Evolutionary conservation across 257 asterid species (phyloP).

Genomic region (Salvia miltiorrhiza): DNA sequence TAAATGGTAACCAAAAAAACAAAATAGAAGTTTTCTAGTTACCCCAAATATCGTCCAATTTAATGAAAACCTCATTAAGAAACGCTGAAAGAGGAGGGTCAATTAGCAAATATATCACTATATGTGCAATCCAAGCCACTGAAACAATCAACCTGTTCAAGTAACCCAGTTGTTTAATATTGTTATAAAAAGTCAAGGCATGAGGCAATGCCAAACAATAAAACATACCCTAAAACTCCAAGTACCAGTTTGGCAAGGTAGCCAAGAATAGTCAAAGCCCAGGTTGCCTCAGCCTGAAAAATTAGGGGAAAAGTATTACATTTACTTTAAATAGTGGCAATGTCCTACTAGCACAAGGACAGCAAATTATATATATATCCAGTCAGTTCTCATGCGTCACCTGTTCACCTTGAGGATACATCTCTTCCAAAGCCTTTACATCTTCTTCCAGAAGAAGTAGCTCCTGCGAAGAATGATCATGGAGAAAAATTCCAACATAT

Average conservation of each 20-base stretch:
- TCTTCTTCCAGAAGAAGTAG: conserved; percentile 86
- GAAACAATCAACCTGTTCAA: conserved; percentile 82
- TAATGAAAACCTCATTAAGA: conserved; percentile 81
- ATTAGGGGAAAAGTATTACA: conserved; percentile 9
- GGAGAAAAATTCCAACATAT: not conserved
- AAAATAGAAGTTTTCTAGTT: conserved; percentile 14
- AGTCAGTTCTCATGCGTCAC: conserved; percentile 35
- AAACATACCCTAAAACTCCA: conserved; percentile 73
- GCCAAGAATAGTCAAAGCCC: conserved; percentile 93
- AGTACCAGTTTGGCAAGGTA: conserved; percentile 78
- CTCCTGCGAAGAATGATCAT: conserved; percentile 48
- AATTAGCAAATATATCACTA: conserved; percentile 73
- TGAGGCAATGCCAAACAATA: not conserved
- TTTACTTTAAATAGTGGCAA: not conserved
- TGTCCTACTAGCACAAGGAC: not conserved
- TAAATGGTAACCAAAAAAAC: conserved; percentile 13
- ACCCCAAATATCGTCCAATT: conserved; percentile 90
- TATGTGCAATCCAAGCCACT: conserved; percentile 90
- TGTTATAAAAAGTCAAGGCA: conserved; percentile 2
- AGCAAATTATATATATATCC: not conserved
- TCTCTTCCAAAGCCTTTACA: conserved; percentile 85
- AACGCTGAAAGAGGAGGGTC: conserved; percentile 86
- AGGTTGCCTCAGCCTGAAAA: conserved; percentile 81
- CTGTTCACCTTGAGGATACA: conserved; percentile 99
- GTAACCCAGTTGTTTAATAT: conserved; percentile 5